Base-by-base conservation (phyloP, 108 stramenopile species). In the Discostella pseudostelligera region DNA sequence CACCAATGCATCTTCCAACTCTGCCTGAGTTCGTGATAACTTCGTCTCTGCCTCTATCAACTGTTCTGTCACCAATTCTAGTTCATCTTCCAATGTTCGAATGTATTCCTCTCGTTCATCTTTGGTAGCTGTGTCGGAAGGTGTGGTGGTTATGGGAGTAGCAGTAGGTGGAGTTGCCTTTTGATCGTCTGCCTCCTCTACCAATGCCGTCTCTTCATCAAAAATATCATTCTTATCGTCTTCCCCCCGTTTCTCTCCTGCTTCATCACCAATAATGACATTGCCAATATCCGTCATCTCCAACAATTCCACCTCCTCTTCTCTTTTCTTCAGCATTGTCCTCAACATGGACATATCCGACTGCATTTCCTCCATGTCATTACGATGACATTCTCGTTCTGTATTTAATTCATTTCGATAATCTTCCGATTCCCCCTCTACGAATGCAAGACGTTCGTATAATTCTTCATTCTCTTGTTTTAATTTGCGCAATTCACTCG, bases 11-110 rank as follows among this genome's bases (percentile, higher is more conserved):
- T 81, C 77, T 51, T 91, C 82, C 42, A 81, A 59, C n/a, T 77
- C 77, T 7, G 69, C 70, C 73, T 94, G 88, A 6, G 85, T 77
- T 28, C 79, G 77, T 12, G 84, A 80, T 43, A 89, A 61, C n/a
- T 84, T 82, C 36, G 80, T 78, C 59, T 94, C 89, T 7, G 88
- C 85, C 39, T 91, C 93, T 62, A 94, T 94, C 14, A 94, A 75
- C 65, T 91, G 90, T 68, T 94, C 93, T 20, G 90, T 92, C 2
- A 92, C 90, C 21, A 87, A 50, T 60, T 94, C 93, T 11, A 94
- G 74, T 74, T 94, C 93, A 49, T 94, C 93, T 55, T 94, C 93
- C 1, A 94, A 70, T 24, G 86, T 87, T 69, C 84, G 85, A 64
- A 88, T 87, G 66, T 94, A 91, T 19, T 78, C 92, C 43, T 81